Base-by-base conservation (phyloP, 2,329 filamentous ascomycete genomes). In the Grosmannia huntii region DNA sequence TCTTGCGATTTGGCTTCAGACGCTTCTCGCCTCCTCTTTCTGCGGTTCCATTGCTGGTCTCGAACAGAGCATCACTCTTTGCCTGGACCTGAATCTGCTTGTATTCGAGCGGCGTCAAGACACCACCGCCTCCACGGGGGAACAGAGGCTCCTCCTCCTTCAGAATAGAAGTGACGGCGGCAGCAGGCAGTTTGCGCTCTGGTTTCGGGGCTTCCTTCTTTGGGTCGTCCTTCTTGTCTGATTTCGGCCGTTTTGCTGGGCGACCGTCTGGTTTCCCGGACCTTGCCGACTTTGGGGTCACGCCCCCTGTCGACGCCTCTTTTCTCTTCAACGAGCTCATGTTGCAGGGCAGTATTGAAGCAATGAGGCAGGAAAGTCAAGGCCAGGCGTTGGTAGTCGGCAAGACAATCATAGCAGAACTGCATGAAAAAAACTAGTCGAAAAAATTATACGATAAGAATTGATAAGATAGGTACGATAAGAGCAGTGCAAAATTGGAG, bases 41-140 rank as follows among this genome's bases (percentile, higher is more conserved):
- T 31, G 72, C 68, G 2, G 4, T n/a, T 27, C 53, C 81, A 82
- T 64, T 86, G 80, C 65, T 95, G 86, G 72, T 97, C 53, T 55
- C 94, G 68, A 92, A 94, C 46, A 95, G 76, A 48, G 91, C 94
- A 76, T 99, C 94, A 65, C 87, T 85, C 68, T 88, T 94, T 52
- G 94, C 94, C 72, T 97, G 87, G 60, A 95, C 86, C 66, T 94
- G 87, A 62, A 99, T 97, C 72, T 97, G 90, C 74, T 96, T 96
- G 69, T 95, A 88, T 71, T 99, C 94, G 56, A 99, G 76, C 23
- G 94, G 91, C 2, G 94, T 96, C 68, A 99, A 75, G 56, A 96
- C 79, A 68, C 89, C 95, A 57, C 84, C 92, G 50, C 94, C 95
- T 58, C 94, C 94, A 78, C 94, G 84, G 64, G 94, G 92, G 67